These are phyloP conservation scores for Solanum lycopersicoides DNA, from an alignment of 257 asterid genomes.

Conservation along the genomic window DNA sequence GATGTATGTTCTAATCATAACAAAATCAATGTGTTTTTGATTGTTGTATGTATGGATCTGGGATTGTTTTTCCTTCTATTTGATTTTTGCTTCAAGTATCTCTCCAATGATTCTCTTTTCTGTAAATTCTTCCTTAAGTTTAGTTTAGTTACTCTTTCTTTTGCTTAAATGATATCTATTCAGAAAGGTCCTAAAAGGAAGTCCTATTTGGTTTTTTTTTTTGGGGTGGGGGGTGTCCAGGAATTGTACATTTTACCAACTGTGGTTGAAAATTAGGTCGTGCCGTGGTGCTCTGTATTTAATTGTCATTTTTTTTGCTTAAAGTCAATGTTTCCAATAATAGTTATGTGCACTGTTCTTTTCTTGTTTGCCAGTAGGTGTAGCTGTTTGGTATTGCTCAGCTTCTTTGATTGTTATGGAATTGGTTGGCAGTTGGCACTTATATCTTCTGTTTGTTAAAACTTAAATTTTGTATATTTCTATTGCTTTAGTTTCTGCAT, in stretches of 20 bases:
- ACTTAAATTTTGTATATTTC: background rate
- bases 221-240: background rate
- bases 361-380: background rate
- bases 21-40: background rate
- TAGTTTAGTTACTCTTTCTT: background rate
- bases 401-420: background rate
- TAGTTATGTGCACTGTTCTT: background rate
- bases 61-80: background rate
- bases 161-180: background rate
- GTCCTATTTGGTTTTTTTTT: background rate
- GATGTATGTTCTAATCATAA: background rate
- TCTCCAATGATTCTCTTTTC: background rate
- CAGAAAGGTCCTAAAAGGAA: background rate
- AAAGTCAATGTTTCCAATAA: background rate
- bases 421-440: background rate
- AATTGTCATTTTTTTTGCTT: background rate
- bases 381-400: background rate
- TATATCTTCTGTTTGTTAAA: background rate
- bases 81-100: background rate
- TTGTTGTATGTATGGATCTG: background rate
- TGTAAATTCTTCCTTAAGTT: background rate
- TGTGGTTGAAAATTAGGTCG: background rate
- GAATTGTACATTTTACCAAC: background rate
- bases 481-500: background rate
- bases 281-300: background rate